Percentiles rank a stretch among this genome's conserved stretches.
Evolutionary conservation across 805 yeast species (phyloP).

Genomic region (Starmerella riodocensis): DNA sequence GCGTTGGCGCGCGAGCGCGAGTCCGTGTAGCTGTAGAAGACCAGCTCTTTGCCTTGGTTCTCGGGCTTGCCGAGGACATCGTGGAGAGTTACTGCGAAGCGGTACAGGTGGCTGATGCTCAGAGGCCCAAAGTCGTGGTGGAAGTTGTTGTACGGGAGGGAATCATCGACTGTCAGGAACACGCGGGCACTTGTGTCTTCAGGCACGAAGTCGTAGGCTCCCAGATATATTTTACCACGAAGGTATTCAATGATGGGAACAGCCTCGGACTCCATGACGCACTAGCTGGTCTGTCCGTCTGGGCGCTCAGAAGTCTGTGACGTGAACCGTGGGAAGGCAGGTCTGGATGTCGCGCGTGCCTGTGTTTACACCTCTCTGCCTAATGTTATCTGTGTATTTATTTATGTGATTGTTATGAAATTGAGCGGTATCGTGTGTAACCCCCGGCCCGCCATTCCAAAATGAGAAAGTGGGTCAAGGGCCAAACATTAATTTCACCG

Average conservation of each 20-base stretch:
- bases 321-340: no score
- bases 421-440: slow-evolving; percentile 1
- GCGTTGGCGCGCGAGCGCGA: slow-evolving; percentile 81
- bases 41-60: slow-evolving; percentile 78
- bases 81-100: slow-evolving; percentile 90
- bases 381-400: slow-evolving; percentile 1
- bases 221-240: slow-evolving; percentile 52
- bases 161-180: slow-evolving; percentile 83
- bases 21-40: slow-evolving; percentile 72
- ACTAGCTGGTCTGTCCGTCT: not conserved
- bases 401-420: slow-evolving; percentile 3
- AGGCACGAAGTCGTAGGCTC: slow-evolving; percentile 74
- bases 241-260: slow-evolving; percentile 29
- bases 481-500: no score
- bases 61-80: slow-evolving; percentile 76
- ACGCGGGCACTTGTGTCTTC: slow-evolving; percentile 61
- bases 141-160: slow-evolving; percentile 85
- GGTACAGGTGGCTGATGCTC: slow-evolving; percentile 80
- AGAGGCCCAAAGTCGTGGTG: slow-evolving; percentile 95
- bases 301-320: not conserved
- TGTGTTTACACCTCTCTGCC: not conserved
- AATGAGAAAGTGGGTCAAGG: slow-evolving; percentile 7
- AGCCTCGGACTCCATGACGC: slow-evolving; percentile 6
- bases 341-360: not conserved
- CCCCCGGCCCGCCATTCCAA: slow-evolving; percentile 1